Evolutionary conservation across 176 grass and related monocot genomes (phyloP).

Genomic region (Aegilops umbellulata): DNA sequence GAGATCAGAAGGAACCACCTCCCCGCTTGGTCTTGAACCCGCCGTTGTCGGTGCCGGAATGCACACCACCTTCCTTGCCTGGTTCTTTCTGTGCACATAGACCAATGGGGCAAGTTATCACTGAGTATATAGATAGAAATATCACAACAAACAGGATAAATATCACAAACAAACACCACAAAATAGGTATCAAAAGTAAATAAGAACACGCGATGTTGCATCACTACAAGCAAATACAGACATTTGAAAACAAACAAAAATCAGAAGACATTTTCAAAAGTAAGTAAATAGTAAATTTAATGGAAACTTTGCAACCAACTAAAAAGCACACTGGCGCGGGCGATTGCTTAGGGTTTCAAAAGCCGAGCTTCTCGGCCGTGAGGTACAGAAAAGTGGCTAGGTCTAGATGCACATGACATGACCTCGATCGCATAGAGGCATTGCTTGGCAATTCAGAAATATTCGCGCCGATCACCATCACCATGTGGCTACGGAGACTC

Average conservation of each 20-base stretch:
- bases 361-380: constrained; percentile 26
- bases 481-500: constrained; percentile 37
- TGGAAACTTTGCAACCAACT: background rate
- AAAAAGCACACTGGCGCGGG: background rate
- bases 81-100: constrained; percentile 65
- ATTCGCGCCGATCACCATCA: constrained; percentile 46
- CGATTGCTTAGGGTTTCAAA: constrained; percentile 48
- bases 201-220: background rate
- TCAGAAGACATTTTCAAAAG: too few species aligned
- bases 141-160: background rate
- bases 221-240: background rate
- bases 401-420: constrained; percentile 32
- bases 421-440: constrained; percentile 15
- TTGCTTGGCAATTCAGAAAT: constrained; percentile 48
- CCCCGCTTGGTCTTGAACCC: constrained; percentile 53
- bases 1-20: constrained; percentile 89
- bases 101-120: background rate
- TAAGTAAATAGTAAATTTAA: background rate
- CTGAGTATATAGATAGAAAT: background rate
- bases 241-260: too few species aligned
- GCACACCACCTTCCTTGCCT: constrained; percentile 86
- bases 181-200: too few species aligned
- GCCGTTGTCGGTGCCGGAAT: constrained; percentile 77
- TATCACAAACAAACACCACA: background rate
- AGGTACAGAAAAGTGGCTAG: constrained; percentile 12